Conservation (phyloP, 306 rosid genomes). For the Mimosa pudica region DNA sequence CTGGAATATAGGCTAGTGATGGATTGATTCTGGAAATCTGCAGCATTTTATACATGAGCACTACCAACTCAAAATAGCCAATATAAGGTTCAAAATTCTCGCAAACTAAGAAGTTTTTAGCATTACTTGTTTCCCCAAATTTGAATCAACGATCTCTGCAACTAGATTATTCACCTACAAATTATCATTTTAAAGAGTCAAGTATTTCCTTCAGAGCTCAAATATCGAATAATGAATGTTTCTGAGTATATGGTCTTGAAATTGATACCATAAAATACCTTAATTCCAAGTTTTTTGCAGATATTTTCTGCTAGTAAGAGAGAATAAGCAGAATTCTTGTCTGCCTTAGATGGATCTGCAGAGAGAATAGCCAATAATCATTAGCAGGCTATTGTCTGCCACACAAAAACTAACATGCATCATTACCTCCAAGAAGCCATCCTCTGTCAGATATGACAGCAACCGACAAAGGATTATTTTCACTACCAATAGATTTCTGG, state of each 20-base stretch:
- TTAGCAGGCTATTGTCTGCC: constrained; percentile 32
- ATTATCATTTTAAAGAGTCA: constrained; percentile 25
- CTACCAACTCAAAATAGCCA: constrained; percentile 18
- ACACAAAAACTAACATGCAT: constrained; percentile 27
- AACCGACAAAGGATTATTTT: constrained; percentile 68
- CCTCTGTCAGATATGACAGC: constrained; percentile 85
- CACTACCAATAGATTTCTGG: constrained; percentile 54
- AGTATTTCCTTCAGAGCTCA: constrained; percentile 13
- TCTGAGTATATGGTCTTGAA: background rate
- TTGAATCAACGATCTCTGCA: constrained; percentile 88
- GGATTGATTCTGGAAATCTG: constrained; percentile 86
- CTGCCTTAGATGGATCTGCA: constrained; percentile 86
- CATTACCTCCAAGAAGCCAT: constrained; percentile 87
- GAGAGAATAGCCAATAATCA: constrained; percentile 47
- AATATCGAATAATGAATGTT: constrained; percentile 19
- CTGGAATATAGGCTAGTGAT: constrained; percentile 79
- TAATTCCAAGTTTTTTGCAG: constrained; percentile 72
- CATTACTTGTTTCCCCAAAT: constrained; percentile 91
- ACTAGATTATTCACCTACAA: constrained; percentile 89
- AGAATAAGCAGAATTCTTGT: constrained; percentile 83
- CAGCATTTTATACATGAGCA: constrained; percentile 28
- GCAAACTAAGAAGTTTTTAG: constrained; percentile 28
- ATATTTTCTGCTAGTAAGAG: constrained; percentile 91
- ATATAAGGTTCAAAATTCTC: constrained; percentile 24
- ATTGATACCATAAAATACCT: constrained; percentile 42